Conservation (phyloP, 78 protist genomes). For the Guillardia theta region DNA sequence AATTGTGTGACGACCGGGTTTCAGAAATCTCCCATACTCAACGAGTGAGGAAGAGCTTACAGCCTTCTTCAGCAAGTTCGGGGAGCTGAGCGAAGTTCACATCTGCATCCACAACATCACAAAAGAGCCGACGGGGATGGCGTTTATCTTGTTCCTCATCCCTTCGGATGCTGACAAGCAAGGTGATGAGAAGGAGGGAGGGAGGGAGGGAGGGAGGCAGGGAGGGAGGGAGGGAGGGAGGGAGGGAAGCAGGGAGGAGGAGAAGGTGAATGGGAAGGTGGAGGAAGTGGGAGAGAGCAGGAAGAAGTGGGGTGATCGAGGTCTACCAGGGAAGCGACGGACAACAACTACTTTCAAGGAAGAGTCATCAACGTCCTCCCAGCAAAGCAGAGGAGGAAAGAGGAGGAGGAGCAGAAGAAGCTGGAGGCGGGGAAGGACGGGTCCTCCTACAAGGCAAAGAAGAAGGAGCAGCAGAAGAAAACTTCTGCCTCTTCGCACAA, state of each 20-base stretch:
- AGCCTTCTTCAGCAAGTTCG: not conserved
- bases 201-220: not conserved
- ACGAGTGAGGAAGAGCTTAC: conserved; percentile 76
- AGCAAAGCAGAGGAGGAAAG: conserved; percentile 49
- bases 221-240: too few species aligned
- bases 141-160: not conserved
- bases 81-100: conserved; percentile 19
- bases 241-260: too few species aligned
- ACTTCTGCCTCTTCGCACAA: conserved; percentile 55
- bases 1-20: not conserved
- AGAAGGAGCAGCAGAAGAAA: conserved; percentile 45
- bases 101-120: not conserved
- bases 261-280: too few species aligned
- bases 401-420: not conserved
- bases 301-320: too few species aligned
- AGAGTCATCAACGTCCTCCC: conserved; percentile 86
- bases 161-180: not conserved
- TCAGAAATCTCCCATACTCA: conserved; percentile 72
- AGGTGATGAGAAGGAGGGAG: not conserved
- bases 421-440: not conserved
- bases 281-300: too few species aligned
- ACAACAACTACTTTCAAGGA: conserved; percentile 67
- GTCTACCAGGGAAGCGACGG: conserved; percentile 28
- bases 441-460: conserved; percentile 50
- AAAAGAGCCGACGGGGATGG: conserved; percentile 21